Percentiles rank a stretch among this genome's conserved stretches.
Conservation (phyloP, 2,329 filamentous ascomycete genomes). For the Colletotrichum neosansevieriae region DNA sequence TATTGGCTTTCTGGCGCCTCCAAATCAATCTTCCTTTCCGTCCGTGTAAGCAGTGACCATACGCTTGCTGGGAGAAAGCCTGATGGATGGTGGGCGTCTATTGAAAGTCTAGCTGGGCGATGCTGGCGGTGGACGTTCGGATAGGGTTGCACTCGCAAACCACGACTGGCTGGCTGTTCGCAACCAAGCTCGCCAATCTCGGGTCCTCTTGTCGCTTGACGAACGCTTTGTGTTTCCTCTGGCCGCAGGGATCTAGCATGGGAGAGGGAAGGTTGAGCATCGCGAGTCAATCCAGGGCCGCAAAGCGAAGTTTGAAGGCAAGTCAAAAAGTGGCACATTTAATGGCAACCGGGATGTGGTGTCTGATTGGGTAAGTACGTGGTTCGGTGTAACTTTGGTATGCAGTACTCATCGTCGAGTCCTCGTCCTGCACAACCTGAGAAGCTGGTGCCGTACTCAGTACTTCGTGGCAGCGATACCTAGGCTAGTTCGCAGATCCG, state of each 20-base stretch:
- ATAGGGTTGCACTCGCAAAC: not conserved
- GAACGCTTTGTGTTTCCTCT: slow-evolving; percentile 18
- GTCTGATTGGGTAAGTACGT: slow-evolving; percentile 29
- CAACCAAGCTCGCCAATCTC: slow-evolving; percentile 26
- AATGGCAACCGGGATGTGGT: slow-evolving; percentile 27
- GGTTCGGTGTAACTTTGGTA: slow-evolving; percentile 34
- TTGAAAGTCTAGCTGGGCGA: not conserved
- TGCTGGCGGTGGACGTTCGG: not conserved
- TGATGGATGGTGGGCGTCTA: slow-evolving; percentile 20
- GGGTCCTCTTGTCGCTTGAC: slow-evolving; percentile 16
- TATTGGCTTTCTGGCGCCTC: slow-evolving; percentile 16
- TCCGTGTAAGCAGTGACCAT: slow-evolving; percentile 26
- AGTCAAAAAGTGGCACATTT: slow-evolving; percentile 30
- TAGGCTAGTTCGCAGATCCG: slow-evolving; percentile 26
- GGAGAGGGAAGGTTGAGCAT: slow-evolving; percentile 14
- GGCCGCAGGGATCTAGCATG: slow-evolving; percentile 1
- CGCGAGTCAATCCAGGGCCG: slow-evolving; percentile 36
- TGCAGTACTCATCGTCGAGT: slow-evolving; percentile 14
- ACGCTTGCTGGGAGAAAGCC: slow-evolving; percentile 5
- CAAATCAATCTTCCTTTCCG: not conserved
- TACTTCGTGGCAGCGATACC: slow-evolving; percentile 10
- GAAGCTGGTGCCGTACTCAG: slow-evolving; percentile 15
- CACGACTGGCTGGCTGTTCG: not conserved
- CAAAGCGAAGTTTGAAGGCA: slow-evolving; percentile 22
- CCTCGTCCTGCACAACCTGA: slow-evolving; percentile 10